phyloP scores from a whole-genome alignment of 2,329 filamentous ascomycete species.

The Shiraia sp. region DNA sequence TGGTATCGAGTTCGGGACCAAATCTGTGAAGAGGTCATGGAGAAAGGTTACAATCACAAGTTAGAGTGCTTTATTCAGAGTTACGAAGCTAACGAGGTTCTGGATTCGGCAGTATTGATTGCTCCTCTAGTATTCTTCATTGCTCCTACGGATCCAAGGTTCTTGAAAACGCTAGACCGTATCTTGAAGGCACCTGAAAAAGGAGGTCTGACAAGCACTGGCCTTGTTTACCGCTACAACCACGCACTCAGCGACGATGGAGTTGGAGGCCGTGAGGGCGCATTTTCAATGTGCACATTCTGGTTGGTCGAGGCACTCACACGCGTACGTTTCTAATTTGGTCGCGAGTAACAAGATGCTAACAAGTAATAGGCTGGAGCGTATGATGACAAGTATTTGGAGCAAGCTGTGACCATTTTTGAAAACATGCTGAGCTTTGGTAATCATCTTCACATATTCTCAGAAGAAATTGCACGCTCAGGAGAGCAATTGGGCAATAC shows the following conservation, averaged over 20 bases:
- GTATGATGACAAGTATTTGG: conserved; percentile 67
- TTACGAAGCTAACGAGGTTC: conserved; percentile 70
- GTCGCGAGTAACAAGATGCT: conserved; percentile 4
- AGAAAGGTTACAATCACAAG: conserved; percentile 74
- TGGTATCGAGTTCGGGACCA: conserved; percentile 70
- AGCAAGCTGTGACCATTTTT: conserved; percentile 67
- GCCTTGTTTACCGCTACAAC: conserved; percentile 76
- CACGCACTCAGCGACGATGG: conserved; percentile 70
- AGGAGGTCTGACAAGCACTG: conserved; percentile 74
- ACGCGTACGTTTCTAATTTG: conserved; percentile 56
- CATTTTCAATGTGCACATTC: conserved; percentile 81
- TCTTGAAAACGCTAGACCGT: conserved; percentile 70
- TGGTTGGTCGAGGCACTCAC: conserved; percentile 81
- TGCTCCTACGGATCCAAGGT: conserved; percentile 74
- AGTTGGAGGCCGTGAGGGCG: conserved; percentile 74
- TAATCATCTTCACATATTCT: conserved; percentile 79
- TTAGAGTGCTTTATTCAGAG: conserved; percentile 74
- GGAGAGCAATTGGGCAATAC: conserved; percentile 81
- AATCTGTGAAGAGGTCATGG: conserved; percentile 77
- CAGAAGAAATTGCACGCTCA: conserved; percentile 73
- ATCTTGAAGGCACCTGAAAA: conserved; percentile 75
- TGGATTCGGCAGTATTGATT: conserved; percentile 76
- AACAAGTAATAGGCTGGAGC: conserved; percentile 32
- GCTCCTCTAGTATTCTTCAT: conserved; percentile 81
- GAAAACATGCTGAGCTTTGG: conserved; percentile 78